phyloP scores from a whole-genome alignment of 1,284 basidiomycete genomes.

The Flammula alnicola region DNA sequence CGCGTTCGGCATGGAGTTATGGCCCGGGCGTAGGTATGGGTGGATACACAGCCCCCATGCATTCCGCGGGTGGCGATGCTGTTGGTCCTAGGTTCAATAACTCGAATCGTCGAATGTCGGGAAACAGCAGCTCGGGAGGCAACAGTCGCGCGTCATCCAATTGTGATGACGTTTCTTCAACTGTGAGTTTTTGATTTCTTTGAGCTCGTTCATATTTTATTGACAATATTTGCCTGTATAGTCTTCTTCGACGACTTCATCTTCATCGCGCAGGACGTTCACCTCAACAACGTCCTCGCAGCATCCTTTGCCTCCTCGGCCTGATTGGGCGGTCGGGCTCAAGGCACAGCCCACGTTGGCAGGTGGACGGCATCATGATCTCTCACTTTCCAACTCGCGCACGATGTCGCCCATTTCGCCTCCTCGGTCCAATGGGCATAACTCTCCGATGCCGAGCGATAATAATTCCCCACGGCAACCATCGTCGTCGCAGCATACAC shows the following conservation, averaged over 20 bases:
- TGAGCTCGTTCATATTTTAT: slow-evolving; percentile 3
- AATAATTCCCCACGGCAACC: slow-evolving; percentile 12
- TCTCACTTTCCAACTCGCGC: slow-evolving; percentile 35
- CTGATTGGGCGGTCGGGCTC: slow-evolving; percentile 84
- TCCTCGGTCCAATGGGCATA: slow-evolving; percentile 29
- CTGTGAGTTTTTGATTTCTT: slow-evolving; percentile 51
- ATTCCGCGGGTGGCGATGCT: slow-evolving; percentile 43
- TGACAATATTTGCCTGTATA: slow-evolving; percentile 25
- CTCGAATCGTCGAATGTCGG: slow-evolving; percentile 53
- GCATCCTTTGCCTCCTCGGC: slow-evolving; percentile 78
- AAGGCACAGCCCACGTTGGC: slow-evolving; percentile 71
- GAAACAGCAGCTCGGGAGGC: slow-evolving; percentile 54
- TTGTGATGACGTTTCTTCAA: slow-evolving; percentile 75
- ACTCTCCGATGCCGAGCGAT: slow-evolving; percentile 27
- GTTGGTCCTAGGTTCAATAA: slow-evolving; percentile 67
- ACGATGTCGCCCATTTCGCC: slow-evolving; percentile 43
- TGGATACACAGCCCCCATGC: slow-evolving; percentile 36
- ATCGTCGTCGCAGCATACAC: slow-evolving; percentile 28
- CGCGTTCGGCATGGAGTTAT: slow-evolving; percentile 66
- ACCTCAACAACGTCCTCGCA: slow-evolving; percentile 74
- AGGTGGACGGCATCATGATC: slow-evolving; percentile 48
- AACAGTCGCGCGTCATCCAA: slow-evolving; percentile 57
- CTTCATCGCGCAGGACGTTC: slow-evolving; percentile 74
- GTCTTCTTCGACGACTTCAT: slow-evolving; percentile 77
- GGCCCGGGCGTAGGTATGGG: slow-evolving; percentile 62